Base-by-base conservation (phyloP, 495 filamentous ascomycete species). In the Penicillium macrosclerotiorum region DNA sequence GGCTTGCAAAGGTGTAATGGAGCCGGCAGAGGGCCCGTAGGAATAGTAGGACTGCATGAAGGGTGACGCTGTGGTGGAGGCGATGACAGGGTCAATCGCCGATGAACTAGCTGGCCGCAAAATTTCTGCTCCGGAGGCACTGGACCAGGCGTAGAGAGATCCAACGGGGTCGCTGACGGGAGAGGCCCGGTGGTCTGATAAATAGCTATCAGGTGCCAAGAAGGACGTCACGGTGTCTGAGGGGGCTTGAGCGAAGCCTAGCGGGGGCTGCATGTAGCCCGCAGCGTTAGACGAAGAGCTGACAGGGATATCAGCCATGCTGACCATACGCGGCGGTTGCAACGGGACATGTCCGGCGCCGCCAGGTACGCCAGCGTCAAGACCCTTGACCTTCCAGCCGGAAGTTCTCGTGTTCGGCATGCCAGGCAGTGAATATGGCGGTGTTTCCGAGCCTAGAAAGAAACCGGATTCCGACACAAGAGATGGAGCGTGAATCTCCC, bases 101-200 rank as follows among this genome's bases (percentile, higher is more conserved):
- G 51, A 43, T 3, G 45, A 44, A 3, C 43, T 17, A 18, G 45
- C 16, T 1, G 56, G 37, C 41, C 33, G 39, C 13, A 56, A 25
- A 13, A 49, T 39, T 5, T 54, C 59, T n/a, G 48, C 29, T 20
- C 47, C 46, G 7, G 59, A 62, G 3, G 55, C 18, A 32, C 32
- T 54, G 9, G 59, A 62, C 59, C 59, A 62, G 11, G 52, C 42
- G 31, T 47, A 60, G 8, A 57, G 38, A 34, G 59, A 62, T 12
- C 45, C 45, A 16, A 59, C 18, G 27, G 52, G 45, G 12, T 57
- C 56, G 31, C 47, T 51, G 27, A 43, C 37, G 19, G 38, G 31
- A 2, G 57, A 63, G 23, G 37, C 53, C 24, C 47, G 45, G 35
- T 39, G 50, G 23, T 48, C 32, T 24, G 56, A 46, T 41, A 49